Base-by-base conservation (phyloP, 2,329 filamentous ascomycete species). In the Metarhizium anisopliae region DNA sequence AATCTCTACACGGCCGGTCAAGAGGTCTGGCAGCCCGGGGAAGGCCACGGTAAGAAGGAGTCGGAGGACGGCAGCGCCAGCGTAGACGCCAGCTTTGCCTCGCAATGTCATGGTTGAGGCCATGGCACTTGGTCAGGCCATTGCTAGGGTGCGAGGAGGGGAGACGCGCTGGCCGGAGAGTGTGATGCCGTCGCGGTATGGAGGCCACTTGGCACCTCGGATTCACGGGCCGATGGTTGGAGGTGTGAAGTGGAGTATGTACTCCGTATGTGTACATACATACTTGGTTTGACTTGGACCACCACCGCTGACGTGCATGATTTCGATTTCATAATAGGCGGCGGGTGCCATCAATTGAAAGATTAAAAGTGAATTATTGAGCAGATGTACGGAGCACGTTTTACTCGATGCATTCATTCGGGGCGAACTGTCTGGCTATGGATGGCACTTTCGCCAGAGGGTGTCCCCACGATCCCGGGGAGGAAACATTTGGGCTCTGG, bases 1-100 rank as follows among this genome's bases (percentile, higher is more conserved):
- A 66, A 99, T 87, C 77, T 99, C 94, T 65, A 96, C 94, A 67
- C 94, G 87, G 61, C 87, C 89, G 20, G 90, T 94, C 59, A 99
- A 79, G 59, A 96, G 79, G 69, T 91, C 85, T 53, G 93, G 89
- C 45, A 99, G 78, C 42, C 82, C 83, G 59, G 94, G 92, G 68
- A 96, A 96, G 56, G 85, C 78, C 57, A 85, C 77, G 69, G 91
- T 92, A 54, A 97, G 81, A 55, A 90, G 74, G 58, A 97, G 78
- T 63, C 94, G 86, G 63, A 97, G 77, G 59, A 85, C 80, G 55
- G 89, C 86, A 57, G 92, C 93, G 53, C 84, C 83, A 58, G 79
- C 78, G 68, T 91, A 95, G 57, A 96, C 80, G 66, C 72, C 71
- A 59, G 69, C 69, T 64, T 73, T 74, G 65, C 69, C 69, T 69